Evolutionary conservation across 2,329 filamentous ascomycete genomes (phyloP).

Genomic region (Aspergillus floridensis): DNA sequence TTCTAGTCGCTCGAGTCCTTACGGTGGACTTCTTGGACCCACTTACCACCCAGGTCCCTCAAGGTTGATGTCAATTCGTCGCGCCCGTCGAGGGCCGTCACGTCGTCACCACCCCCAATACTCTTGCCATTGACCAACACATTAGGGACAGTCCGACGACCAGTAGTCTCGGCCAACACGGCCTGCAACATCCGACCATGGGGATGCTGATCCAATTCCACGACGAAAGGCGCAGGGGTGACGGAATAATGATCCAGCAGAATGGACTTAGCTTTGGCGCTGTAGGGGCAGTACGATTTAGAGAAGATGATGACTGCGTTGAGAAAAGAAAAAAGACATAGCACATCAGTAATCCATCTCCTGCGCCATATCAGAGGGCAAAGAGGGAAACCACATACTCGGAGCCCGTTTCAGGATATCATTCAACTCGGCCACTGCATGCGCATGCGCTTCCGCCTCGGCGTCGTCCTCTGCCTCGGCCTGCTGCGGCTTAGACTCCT

Average conservation of each 20-base stretch:
- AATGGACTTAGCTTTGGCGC: conserved; percentile 78
- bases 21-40: conserved; percentile 45
- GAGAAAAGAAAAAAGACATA: not conserved
- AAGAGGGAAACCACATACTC: conserved; percentile 53
- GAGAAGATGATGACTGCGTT: conserved; percentile 85
- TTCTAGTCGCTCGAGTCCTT: conserved; percentile 14
- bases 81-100: conserved; percentile 66
- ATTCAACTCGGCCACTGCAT: conserved; percentile 69
- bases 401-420: conserved; percentile 79
- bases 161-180: conserved; percentile 69
- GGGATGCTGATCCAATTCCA: conserved; percentile 82
- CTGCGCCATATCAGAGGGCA: not conserved
- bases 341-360: conserved; percentile 2
- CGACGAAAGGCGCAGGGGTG: conserved; percentile 75
- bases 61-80: conserved; percentile 70
- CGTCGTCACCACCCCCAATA: conserved; percentile 86
- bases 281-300: conserved; percentile 88
- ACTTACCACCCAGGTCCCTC: conserved; percentile 69
- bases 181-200: conserved; percentile 72
- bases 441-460: conserved; percentile 43
- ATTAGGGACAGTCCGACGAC: conserved; percentile 85
- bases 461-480: conserved; percentile 52
- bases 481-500: conserved; percentile 51
- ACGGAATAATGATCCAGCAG: conserved; percentile 83
- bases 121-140: conserved; percentile 82